phyloP scores from a whole-genome alignment of 129 eudicot species.

The Dittrichia graveolens region DNA sequence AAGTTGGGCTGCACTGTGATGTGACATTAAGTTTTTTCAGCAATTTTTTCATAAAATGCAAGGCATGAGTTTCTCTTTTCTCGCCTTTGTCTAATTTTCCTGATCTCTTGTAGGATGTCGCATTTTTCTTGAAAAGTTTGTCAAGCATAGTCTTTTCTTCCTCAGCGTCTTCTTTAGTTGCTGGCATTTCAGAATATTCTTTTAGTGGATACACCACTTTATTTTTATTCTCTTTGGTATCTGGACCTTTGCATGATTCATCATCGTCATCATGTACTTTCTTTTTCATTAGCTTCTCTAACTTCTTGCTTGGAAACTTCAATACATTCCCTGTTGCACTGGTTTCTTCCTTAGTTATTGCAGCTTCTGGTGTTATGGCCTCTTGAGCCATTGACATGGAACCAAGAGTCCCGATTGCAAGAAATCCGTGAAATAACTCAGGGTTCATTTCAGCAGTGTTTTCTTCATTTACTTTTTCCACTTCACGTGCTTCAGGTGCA shows the following conservation, averaged over 20 bases:
- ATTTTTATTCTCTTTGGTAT: conserved; percentile 34
- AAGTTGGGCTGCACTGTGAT: conserved; percentile 35
- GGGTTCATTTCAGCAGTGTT: conserved; percentile 29
- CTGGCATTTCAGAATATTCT: conserved; percentile 52
- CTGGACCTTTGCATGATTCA: neutral
- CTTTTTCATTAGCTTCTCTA: conserved; percentile 38
- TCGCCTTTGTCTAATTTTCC: conserved; percentile 22
- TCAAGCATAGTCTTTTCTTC: conserved; percentile 43
- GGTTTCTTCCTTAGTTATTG: conserved; percentile 37
- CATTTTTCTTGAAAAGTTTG: conserved; percentile 43
- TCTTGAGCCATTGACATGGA: conserved; percentile 44
- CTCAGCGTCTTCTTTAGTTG: conserved; percentile 33
- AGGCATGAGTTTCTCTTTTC: conserved; percentile 33
- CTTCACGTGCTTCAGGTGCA: conserved; percentile 27
- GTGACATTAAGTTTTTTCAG: conserved; percentile 47
- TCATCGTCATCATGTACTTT: too few relatives aligned
- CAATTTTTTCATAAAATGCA: conserved; percentile 58
- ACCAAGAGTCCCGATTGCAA: conserved; percentile 86
- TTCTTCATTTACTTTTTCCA: conserved; percentile 29
- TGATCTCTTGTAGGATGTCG: conserved; percentile 18
- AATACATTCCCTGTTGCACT: conserved; percentile 20
- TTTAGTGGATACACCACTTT: conserved; percentile 52
- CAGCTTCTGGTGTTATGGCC: conserved; percentile 59
- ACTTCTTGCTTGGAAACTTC: conserved; percentile 36
- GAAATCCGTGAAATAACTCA: conserved; percentile 58